These are phyloP conservation scores for Saccharomycopsis malanga DNA, from an alignment of 805 yeast species.

Conservation along the genomic window DNA sequence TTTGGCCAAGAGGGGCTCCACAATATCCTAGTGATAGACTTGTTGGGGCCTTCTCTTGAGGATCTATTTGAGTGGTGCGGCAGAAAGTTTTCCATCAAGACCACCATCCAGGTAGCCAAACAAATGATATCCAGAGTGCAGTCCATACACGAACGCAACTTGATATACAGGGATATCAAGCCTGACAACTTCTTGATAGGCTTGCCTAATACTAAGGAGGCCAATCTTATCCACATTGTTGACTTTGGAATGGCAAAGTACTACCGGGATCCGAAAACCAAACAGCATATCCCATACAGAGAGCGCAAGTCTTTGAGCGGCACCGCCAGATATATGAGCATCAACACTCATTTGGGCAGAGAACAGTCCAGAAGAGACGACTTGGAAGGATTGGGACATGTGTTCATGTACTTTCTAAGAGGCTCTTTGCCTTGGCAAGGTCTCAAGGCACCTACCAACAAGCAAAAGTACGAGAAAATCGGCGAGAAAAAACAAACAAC, in stretches of 20 bases:
- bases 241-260: slow-evolving; percentile 89
- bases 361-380: slow-evolving; percentile 83
- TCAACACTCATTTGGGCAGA: slow-evolving; percentile 79
- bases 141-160: slow-evolving; percentile 67
- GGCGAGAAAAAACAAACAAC: slow-evolving; percentile 75
- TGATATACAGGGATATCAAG: slow-evolving; percentile 74
- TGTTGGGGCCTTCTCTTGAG: slow-evolving; percentile 74
- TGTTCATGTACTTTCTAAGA: slow-evolving; percentile 67
- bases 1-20: slow-evolving; percentile 84
- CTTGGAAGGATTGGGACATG: slow-evolving; percentile 76
- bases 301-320: slow-evolving; percentile 77
- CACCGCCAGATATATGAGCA: slow-evolving; percentile 83
- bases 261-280: slow-evolving; percentile 71
- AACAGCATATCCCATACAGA: slow-evolving; percentile 75
- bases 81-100: slow-evolving; percentile 59
- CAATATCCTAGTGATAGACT: slow-evolving; percentile 67
- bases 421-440: slow-evolving; percentile 90
- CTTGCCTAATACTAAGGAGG: slow-evolving; percentile 49
- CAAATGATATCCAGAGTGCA: slow-evolving; percentile 73
- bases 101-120: slow-evolving; percentile 66
- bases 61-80: slow-evolving; percentile 89
- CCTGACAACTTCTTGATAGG: slow-evolving; percentile 80
- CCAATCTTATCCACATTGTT: slow-evolving; percentile 63
- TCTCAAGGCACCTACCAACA: slow-evolving; percentile 80
- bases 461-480: slow-evolving; percentile 74